These are phyloP conservation scores for Scheffersomyces titani DNA, from an alignment of 1,139 yeast genomes.

Conservation along the genomic window DNA sequence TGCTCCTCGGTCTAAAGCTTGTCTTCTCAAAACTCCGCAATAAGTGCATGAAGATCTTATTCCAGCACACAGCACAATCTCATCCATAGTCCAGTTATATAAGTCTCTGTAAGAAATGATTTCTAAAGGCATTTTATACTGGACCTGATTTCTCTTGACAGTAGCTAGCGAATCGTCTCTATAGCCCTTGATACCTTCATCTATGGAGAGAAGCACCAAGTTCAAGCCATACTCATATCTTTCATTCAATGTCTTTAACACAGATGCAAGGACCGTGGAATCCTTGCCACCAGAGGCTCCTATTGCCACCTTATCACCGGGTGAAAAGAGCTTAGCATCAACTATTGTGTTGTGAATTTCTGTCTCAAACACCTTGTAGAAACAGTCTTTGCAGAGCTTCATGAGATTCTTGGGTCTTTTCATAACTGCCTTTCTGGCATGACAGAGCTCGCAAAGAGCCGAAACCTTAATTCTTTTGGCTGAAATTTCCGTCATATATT, in stretches of 20 bases:
- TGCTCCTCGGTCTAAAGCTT: slow-evolving; percentile 96
- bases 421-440: slow-evolving; percentile 79
- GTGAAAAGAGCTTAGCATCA: slow-evolving; percentile 64
- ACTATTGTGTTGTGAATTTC: slow-evolving; percentile 91
- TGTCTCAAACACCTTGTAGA: slow-evolving; percentile 86
- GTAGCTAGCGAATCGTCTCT: slow-evolving; percentile 97
- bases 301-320: slow-evolving; percentile 88
- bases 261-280: slow-evolving; percentile 90
- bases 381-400: slow-evolving; percentile 90
- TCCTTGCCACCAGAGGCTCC: slow-evolving; percentile 99
- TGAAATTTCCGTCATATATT: not conserved
- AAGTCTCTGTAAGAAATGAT: slow-evolving; percentile 88
- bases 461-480: slow-evolving; percentile 39
- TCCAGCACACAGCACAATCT: slow-evolving; percentile 93
- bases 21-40: slow-evolving; percentile 96
- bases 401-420: slow-evolving; percentile 90
- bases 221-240: slow-evolving; percentile 83
- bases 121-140: slow-evolving; percentile 85
- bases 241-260: slow-evolving; percentile 84
- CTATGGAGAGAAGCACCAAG: slow-evolving; percentile 81
- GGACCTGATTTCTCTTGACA: slow-evolving; percentile 87
- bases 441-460: slow-evolving; percentile 81
- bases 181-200: slow-evolving; percentile 97
- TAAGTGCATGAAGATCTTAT: slow-evolving; percentile 94
- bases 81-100: slow-evolving; percentile 98